These are phyloP conservation scores for Ziziphus jujuba DNA, from an alignment of 306 rosid genomes.

Conservation along the genomic window DNA sequence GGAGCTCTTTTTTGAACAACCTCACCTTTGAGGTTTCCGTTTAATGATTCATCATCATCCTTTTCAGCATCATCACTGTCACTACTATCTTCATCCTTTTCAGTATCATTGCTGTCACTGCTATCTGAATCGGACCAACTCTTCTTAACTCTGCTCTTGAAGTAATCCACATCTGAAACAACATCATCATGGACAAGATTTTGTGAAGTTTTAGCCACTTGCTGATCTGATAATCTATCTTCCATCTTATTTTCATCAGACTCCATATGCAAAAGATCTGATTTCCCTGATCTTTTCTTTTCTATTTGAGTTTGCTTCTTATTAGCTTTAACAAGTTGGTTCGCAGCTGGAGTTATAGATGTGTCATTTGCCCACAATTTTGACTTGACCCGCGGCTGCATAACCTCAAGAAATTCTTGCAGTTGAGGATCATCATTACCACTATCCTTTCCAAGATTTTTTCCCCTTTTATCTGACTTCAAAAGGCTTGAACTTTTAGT, in stretches of 20 bases:
- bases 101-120: constrained; percentile 39
- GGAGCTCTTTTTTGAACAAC: constrained; percentile 28
- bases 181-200: constrained; percentile 40
- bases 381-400: constrained; percentile 74
- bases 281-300: constrained; percentile 26
- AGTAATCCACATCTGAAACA: constrained; percentile 76
- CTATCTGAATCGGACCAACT: constrained; percentile 88
- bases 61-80: constrained; percentile 38
- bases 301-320: constrained; percentile 33
- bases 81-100: constrained; percentile 33
- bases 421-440: constrained; percentile 55
- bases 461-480: constrained; percentile 31
- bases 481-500: constrained; percentile 14
- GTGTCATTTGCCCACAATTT: constrained; percentile 87
- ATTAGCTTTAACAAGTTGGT: constrained; percentile 18
- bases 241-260: constrained; percentile 28
- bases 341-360: constrained; percentile 24
- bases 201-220: constrained; percentile 24
- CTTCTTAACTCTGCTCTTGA: constrained; percentile 70
- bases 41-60: constrained; percentile 23
- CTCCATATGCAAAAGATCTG: constrained; percentile 26
- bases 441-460: constrained; percentile 25
- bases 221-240: constrained; percentile 19
- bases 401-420: constrained; percentile 80
- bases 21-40: constrained; percentile 25